Conservation (phyloP, 345 rosid genomes). For the Rhizophora mangle region DNA sequence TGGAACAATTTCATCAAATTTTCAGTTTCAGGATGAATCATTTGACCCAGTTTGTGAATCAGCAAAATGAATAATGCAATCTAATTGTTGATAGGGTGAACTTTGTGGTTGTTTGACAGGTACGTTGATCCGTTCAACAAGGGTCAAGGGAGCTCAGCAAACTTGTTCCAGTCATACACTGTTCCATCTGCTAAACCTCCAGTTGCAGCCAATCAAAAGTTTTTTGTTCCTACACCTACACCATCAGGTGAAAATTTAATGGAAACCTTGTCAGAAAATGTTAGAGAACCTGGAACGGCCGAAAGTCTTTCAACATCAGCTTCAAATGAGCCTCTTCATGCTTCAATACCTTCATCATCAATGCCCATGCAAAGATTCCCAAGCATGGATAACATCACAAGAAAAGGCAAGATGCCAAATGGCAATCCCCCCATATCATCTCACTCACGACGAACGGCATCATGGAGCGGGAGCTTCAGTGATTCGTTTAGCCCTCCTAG, state of each 20-base stretch:
- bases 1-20: no score
- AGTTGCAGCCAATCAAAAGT: slow-evolving; percentile 62
- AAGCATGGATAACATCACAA: slow-evolving; percentile 60
- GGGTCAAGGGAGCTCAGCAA: slow-evolving; percentile 52
- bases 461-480: slow-evolving; percentile 78
- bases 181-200: slow-evolving; percentile 67
- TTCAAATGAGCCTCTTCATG: slow-evolving; percentile 29
- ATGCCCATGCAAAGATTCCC: slow-evolving; percentile 59
- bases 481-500: slow-evolving; percentile 37
- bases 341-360: slow-evolving; percentile 36
- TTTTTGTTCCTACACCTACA: slow-evolving; percentile 68
- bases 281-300: slow-evolving; percentile 32
- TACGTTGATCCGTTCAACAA: slow-evolving; percentile 82
- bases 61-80: neutral
- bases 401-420: slow-evolving; percentile 24
- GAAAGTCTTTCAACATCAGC: slow-evolving; percentile 44
- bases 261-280: slow-evolving; percentile 50
- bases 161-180: slow-evolving; percentile 62
- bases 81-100: neutral
- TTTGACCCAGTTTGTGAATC: no score
- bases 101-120: slow-evolving; percentile 34
- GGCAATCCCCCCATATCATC: slow-evolving; percentile 27
- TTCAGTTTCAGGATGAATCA: no score
- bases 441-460: slow-evolving; percentile 64
- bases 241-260: slow-evolving; percentile 41